Evolutionary conservation across 1,139 yeast species (phyloP).

Genomic region (Pichia sorboxylosa): DNA sequence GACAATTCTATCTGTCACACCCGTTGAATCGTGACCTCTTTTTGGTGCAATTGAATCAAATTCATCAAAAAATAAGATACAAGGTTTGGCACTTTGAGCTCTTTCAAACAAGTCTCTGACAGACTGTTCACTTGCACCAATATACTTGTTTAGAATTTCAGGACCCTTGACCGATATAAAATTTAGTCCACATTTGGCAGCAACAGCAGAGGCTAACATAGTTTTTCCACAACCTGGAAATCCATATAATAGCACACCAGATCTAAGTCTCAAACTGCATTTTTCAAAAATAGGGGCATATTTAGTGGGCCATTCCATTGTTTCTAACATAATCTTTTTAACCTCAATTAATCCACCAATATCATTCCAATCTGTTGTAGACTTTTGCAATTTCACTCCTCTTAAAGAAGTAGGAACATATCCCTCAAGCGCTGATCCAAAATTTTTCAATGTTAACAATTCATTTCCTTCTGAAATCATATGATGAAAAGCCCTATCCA

Average conservation of each 20-base stretch:
- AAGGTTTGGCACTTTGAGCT: conserved; percentile 91
- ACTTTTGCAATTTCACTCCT: conserved; percentile 77
- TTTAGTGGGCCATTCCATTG: conserved; percentile 94
- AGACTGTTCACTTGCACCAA: conserved; percentile 95
- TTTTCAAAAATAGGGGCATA: conserved; percentile 88
- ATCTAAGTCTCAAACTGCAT: conserved; percentile 77
- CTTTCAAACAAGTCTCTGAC: conserved; percentile 88
- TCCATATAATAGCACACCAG: conserved; percentile 85
- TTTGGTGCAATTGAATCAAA: conserved; percentile 96
- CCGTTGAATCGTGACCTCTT: conserved; percentile 96
- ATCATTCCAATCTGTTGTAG: conserved; percentile 68
- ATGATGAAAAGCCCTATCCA: conserved; percentile 68
- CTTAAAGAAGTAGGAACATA: conserved; percentile 74
- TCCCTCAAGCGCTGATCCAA: conserved; percentile 49
- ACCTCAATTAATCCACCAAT: conserved; percentile 83
- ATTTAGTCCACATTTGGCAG: conserved; percentile 88
- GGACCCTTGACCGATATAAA: conserved; percentile 95
- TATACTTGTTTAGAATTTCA: conserved; percentile 86
- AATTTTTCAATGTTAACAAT: conserved; percentile 22
- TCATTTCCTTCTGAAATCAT: conserved; percentile 29
- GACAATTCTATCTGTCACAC: conserved; percentile 95
- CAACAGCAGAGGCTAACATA: conserved; percentile 82
- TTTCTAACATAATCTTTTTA: conserved; percentile 65
- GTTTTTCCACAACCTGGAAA: conserved; percentile 99
- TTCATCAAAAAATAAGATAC: conserved; percentile 89